These are phyloP conservation scores for Lactarius akahatsu DNA, from an alignment of 768 basidiomycete genomes.

Conservation along the genomic window DNA sequence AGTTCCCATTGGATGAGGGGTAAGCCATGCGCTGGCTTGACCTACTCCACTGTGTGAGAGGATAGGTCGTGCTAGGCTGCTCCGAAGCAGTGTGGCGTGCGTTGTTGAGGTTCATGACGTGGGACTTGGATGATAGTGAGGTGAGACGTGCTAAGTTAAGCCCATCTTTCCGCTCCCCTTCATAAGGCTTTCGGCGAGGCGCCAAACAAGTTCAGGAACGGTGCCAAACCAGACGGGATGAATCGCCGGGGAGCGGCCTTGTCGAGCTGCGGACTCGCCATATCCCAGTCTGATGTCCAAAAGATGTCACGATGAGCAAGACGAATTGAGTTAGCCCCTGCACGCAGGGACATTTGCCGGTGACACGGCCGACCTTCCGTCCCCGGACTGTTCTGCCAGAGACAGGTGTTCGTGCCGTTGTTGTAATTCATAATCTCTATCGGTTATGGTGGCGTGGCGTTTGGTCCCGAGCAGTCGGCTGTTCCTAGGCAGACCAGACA, in stretches of 20 bases:
- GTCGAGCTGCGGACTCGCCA: slow-evolving; percentile 25
- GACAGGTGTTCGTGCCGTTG: slow-evolving; percentile 20
- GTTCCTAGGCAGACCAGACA: slow-evolving; percentile 9
- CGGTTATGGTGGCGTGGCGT: slow-evolving; percentile 26
- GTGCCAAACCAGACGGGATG: slow-evolving; percentile 24
- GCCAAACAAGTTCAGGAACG: slow-evolving; percentile 27
- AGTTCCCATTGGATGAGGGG: slow-evolving; percentile 20
- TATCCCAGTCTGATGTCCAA: slow-evolving; percentile 19
- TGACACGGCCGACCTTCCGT: slow-evolving; percentile 25
- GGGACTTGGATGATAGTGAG: slow-evolving; percentile 14
- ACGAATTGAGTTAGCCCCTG: slow-evolving; percentile 29
- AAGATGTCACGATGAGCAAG: slow-evolving; percentile 24
- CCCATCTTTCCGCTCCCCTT: slow-evolving; percentile 20
- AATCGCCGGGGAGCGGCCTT: slow-evolving; percentile 25
- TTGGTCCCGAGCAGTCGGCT: slow-evolving; percentile 7
- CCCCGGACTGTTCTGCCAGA: slow-evolving; percentile 10
- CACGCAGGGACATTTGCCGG: slow-evolving; percentile 23
- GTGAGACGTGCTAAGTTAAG: slow-evolving; percentile 23
- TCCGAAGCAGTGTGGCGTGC: slow-evolving; percentile 27
- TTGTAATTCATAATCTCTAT: slow-evolving; percentile 18
- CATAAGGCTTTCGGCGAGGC: slow-evolving; percentile 30
- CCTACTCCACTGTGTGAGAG: slow-evolving; percentile 26
- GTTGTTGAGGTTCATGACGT: slow-evolving; percentile 28
- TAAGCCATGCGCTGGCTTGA: slow-evolving; percentile 24
- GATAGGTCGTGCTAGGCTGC: slow-evolving; percentile 21